Conservation (phyloP, 371 early-diverging fungal species). For the Lichtheimia corymbifera region DNA sequence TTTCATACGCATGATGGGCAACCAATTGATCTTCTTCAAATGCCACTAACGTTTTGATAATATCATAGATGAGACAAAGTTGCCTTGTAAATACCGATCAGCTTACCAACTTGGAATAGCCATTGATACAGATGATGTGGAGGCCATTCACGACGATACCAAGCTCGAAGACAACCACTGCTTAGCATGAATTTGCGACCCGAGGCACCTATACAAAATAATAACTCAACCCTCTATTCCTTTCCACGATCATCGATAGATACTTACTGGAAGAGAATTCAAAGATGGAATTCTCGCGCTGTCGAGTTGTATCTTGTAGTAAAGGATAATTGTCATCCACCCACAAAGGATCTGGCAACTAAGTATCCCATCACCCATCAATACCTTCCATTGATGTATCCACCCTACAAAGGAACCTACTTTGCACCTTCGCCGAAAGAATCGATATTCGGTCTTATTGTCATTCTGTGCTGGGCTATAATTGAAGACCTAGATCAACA, state of each 20-base stretch:
- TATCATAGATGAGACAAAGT: background rate
- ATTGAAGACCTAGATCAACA: background rate
- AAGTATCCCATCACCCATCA: background rate
- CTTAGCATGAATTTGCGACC: conserved; percentile 31
- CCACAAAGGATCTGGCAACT: conserved; percentile 19
- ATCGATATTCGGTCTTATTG: conserved; percentile 3
- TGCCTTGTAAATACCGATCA: background rate
- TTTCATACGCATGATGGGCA: conserved; percentile 34
- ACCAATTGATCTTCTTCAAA: conserved; percentile 25
- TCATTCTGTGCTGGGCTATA: background rate
- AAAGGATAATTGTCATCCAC: conserved; percentile 9
- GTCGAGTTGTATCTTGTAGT: background rate
- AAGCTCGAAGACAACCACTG: conserved; percentile 28
- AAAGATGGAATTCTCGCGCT: conserved; percentile 14
- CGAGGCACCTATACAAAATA: conserved; percentile 12
- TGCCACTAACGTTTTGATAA: conserved; percentile 20
- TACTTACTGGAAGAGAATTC: conserved; percentile 14
- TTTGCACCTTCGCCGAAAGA: conserved; percentile 16
- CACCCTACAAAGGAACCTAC: conserved; percentile 1
- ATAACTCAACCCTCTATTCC: background rate
- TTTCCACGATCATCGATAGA: background rate
- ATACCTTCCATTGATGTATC: background rate
- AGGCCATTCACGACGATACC: conserved; percentile 36
- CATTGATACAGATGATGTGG: conserved; percentile 42
- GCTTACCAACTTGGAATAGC: conserved; percentile 40